phyloP scores from a whole-genome alignment of 352 stramenopile genomes.

The Pythium aquatile region DNA sequence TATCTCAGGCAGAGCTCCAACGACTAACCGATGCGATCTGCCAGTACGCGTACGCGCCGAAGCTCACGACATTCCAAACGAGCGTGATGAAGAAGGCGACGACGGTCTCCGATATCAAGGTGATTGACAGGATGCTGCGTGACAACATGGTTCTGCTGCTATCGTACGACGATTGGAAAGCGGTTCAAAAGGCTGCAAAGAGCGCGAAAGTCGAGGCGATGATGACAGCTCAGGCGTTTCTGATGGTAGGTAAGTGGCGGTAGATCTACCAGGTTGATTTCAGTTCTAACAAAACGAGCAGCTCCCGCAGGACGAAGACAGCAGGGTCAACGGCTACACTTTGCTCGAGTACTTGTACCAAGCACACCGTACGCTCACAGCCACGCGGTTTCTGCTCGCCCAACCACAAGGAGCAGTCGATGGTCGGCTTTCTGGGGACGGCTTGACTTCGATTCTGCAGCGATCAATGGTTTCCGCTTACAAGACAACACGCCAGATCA shows the following conservation, averaged over 20 bases:
- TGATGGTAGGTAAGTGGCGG: conserved; percentile 35
- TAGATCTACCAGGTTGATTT: too few relatives aligned
- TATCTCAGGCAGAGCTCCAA: conserved; percentile 8
- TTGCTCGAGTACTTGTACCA: conserved; percentile 50
- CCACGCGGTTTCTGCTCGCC: conserved; percentile 12
- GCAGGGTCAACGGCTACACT: conserved; percentile 38
- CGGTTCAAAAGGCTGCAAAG: not conserved
- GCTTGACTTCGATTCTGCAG: conserved; percentile 31
- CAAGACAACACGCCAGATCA: conserved; percentile 21
- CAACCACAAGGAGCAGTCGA: conserved; percentile 13
- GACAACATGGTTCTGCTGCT: conserved; percentile 35
- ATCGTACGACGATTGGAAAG: conserved; percentile 44
- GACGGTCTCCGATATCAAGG: conserved; percentile 28
- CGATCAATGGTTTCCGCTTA: conserved; percentile 21
- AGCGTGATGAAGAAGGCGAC: conserved; percentile 27
- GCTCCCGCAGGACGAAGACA: conserved; percentile 37
- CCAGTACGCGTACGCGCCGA: conserved; percentile 7
- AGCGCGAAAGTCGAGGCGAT: conserved; percentile 30
- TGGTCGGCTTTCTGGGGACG: conserved; percentile 33
- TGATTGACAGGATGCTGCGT: conserved; percentile 39
- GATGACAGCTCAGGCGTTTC: conserved; percentile 35
- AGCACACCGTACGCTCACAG: conserved; percentile 35
- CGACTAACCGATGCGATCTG: conserved; percentile 13
- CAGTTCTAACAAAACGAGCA: conserved; percentile 7
- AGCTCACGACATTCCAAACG: conserved; percentile 28